Base-by-base conservation (phyloP, 257 asterid species). In the Anisodus acutangulus region DNA sequence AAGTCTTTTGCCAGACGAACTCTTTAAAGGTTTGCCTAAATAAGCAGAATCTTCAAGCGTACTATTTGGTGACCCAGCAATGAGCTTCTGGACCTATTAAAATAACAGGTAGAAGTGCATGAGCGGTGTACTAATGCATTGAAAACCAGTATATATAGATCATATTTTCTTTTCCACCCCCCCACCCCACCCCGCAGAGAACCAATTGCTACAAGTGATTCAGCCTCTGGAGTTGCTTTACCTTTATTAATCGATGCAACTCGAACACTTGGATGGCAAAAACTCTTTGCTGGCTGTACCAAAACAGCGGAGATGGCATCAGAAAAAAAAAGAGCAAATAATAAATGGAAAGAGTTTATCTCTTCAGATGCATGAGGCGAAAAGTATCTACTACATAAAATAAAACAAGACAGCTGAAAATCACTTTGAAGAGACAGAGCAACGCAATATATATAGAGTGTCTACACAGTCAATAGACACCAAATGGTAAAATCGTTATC, bases 41-140 rank as follows among this genome's bases (percentile, higher is more conserved):
- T 58, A 86, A 49, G 89, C 51, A 19, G 88, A 63, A 64, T 89
- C 97, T 80, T 94, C 95, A 1, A 88, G 86, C 85, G 93, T 49
- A 86, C 91, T 88, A 84, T 91, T 88, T 9, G 98, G 97, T 0
- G 93, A 90, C 5, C 89, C 91, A 15, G 98, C 95, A 43, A 94
- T 91, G 86, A 90, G 79, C 87, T 82, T 94, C 85, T 96, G 98
- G 49, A 96, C 99, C 99, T 95, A 89, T 84, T 79, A 83, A 13
- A 71, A 68, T 47, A 74, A 74, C 80, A 51, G 35, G 35, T 31
- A 31, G 35, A 31, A 31, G 60, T 39, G 83, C 37, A 80, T 5
- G 39, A 80, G 15, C 17, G 47, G 19, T 13, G 3, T 37, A 62
- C 12, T 9, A 39, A 58, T 37, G 58, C 35, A 80, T 39, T n/a